phyloP scores from a whole-genome alignment of 2,329 filamentous ascomycete genomes.

The Apiospora sp. region DNA sequence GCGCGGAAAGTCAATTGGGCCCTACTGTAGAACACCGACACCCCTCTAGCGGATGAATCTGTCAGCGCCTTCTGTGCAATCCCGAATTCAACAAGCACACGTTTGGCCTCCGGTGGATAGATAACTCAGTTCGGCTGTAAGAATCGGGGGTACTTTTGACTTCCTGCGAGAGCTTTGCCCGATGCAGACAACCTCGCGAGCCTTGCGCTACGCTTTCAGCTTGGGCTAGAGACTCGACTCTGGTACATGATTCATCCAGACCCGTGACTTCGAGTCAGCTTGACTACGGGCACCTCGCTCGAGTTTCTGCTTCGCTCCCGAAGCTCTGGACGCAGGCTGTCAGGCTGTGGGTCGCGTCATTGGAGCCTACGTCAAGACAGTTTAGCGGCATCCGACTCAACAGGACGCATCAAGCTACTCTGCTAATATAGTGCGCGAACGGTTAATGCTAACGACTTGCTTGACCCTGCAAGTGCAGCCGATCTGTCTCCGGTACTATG shows the following conservation, averaged over 20 bases:
- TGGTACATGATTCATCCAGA: not conserved
- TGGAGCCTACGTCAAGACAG: conserved; percentile 6
- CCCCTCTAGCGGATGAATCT: not conserved
- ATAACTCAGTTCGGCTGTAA: not conserved
- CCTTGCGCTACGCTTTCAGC: not conserved
- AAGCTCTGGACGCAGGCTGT: conserved; percentile 18
- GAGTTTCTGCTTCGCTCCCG: conserved; percentile 9
- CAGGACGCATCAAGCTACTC: not conserved
- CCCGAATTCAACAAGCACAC: not conserved
- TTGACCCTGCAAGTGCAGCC: conserved; percentile 6
- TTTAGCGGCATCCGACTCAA: conserved; percentile 13
- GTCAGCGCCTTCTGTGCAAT: not conserved
- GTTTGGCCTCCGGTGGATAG: not conserved
- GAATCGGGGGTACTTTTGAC: conserved; percentile 1
- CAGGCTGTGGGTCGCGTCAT: conserved; percentile 13
- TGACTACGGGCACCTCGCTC: not conserved
- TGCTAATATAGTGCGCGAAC: conserved; percentile 7
- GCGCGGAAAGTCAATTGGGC: conserved; percentile 4
- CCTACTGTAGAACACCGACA: not conserved
- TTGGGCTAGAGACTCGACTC: not conserved
- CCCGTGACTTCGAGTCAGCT: not conserved
- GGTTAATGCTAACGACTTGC: conserved; percentile 17
- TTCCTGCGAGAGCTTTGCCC: not conserved
- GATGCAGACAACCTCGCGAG: not conserved
- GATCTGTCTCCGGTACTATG: not conserved